Evolutionary conservation across 805 yeast genomes (phyloP).

Genomic region (Teunomyces kruisii): DNA sequence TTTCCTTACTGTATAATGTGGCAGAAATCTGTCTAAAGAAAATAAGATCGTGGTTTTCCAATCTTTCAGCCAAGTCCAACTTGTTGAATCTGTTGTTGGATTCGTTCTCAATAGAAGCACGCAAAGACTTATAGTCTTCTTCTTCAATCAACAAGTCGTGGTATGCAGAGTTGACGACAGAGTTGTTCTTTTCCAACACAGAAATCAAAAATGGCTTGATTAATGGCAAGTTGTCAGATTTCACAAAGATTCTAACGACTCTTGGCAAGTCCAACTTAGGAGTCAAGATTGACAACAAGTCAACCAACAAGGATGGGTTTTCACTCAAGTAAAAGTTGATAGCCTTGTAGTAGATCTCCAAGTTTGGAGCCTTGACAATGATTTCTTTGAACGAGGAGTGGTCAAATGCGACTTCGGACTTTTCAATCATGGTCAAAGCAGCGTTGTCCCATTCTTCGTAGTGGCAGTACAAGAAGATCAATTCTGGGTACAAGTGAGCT

Average conservation of each 20-base stretch:
- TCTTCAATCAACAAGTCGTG: constrained; percentile 95
- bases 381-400: constrained; percentile 93
- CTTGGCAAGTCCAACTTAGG: constrained; percentile 93
- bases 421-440: constrained; percentile 93
- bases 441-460: constrained; percentile 99
- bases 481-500: constrained; percentile 95
- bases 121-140: constrained; percentile 88
- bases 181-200: constrained; percentile 85
- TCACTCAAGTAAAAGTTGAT: constrained; percentile 90
- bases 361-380: constrained; percentile 88
- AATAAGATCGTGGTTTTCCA: constrained; percentile 86
- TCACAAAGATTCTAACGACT: constrained; percentile 90
- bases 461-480: constrained; percentile 94
- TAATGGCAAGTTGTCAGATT: constrained; percentile 93
- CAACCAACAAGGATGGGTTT: constrained; percentile 88
- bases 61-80: constrained; percentile 85
- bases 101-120: constrained; percentile 73
- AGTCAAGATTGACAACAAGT: constrained; percentile 76
- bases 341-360: constrained; percentile 96
- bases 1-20: constrained; percentile 86
- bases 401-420: constrained; percentile 88
- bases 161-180: constrained; percentile 91
- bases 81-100: constrained; percentile 90
- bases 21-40: constrained; percentile 98
- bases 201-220: constrained; percentile 93